Evolutionary conservation across 129 eudicot genomes (phyloP).

Genomic region (Ambrosia artemisiifolia): DNA sequence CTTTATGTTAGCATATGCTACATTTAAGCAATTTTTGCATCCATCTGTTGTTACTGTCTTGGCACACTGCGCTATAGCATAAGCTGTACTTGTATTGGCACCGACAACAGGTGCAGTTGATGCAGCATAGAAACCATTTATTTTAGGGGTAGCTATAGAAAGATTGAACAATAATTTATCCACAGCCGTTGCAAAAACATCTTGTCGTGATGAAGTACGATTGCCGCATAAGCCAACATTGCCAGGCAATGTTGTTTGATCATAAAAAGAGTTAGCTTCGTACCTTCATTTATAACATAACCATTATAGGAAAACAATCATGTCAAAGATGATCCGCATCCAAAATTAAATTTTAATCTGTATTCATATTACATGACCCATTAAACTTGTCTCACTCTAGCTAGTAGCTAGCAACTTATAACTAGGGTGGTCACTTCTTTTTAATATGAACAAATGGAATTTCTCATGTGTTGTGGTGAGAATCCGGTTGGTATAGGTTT

Average conservation of each 20-base stretch:
- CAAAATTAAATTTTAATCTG: too few species aligned
- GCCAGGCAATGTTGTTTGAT: conserved; percentile 52
- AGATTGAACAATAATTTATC: conserved; percentile 44
- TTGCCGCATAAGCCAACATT: conserved; percentile 59
- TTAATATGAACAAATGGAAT: too few species aligned
- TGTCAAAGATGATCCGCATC: too few species aligned
- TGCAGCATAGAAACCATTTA: conserved; percentile 52
- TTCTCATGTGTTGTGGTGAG: too few species aligned
- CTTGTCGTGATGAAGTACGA: conserved; percentile 43
- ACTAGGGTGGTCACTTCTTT: too few species aligned
- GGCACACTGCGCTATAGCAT: conserved; percentile 63
- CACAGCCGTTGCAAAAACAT: conserved; percentile 39
- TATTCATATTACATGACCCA: too few species aligned
- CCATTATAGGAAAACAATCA: background rate
- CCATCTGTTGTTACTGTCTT: conserved; percentile 34
- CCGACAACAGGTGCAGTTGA: conserved; percentile 31
- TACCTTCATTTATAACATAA: conserved; percentile 38
- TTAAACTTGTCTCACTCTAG: too few species aligned
- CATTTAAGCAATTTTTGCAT: conserved; percentile 50
- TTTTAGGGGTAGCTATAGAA: conserved; percentile 55
- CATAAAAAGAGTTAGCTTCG: conserved; percentile 57
- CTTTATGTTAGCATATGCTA: conserved; percentile 40
- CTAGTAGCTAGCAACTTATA: too few species aligned
- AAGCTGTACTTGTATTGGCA: conserved; percentile 36
- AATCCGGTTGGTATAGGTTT: too few species aligned